Conservation (phyloP, 2,329 filamentous ascomycete genomes). For the Pseudogymnoascus sp. region DNA sequence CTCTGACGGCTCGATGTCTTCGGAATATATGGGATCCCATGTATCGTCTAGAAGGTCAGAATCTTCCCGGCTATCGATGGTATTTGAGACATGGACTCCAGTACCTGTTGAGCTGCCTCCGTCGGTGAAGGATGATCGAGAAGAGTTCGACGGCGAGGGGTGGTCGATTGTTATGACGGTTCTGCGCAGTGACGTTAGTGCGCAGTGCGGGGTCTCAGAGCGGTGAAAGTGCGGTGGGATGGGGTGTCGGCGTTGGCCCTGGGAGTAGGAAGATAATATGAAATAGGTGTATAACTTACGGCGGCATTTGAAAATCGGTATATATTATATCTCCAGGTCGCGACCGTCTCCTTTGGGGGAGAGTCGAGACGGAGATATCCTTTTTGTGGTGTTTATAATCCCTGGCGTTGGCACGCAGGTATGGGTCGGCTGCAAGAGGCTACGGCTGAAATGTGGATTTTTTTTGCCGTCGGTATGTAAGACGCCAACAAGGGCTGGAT, state of each 20-base stretch:
- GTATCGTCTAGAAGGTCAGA: constrained; percentile 30
- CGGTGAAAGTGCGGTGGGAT: constrained; percentile 3
- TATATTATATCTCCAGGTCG: constrained; percentile 26
- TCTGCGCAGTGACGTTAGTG: constrained; percentile 14
- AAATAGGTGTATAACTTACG: constrained; percentile 16
- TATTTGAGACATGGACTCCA: constrained; percentile 25
- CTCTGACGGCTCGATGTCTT: constrained; percentile 49
- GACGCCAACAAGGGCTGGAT: constrained; percentile 5
- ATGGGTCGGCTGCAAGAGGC: constrained; percentile 1
- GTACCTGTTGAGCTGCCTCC: constrained; percentile 26
- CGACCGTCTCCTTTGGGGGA: constrained; percentile 27
- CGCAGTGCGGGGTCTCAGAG: constrained; percentile 1
- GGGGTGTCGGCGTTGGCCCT: neutral
- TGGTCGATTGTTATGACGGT: constrained; percentile 22
- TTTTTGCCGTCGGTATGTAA: constrained; percentile 1
- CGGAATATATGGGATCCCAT: constrained; percentile 33
- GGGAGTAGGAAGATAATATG: neutral
- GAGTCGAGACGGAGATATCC: constrained; percentile 27
- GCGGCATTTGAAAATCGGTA: constrained; percentile 10
- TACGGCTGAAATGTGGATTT: constrained; percentile 8
- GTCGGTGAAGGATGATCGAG: constrained; percentile 25
- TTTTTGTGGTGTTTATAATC: constrained; percentile 9
- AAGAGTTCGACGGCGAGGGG: constrained; percentile 19
- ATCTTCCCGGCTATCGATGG: constrained; percentile 31
- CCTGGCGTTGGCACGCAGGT: constrained; percentile 3